Base-by-base conservation (phyloP, 2,329 filamentous ascomycete genomes). In the Stemphylium lycopersici region DNA sequence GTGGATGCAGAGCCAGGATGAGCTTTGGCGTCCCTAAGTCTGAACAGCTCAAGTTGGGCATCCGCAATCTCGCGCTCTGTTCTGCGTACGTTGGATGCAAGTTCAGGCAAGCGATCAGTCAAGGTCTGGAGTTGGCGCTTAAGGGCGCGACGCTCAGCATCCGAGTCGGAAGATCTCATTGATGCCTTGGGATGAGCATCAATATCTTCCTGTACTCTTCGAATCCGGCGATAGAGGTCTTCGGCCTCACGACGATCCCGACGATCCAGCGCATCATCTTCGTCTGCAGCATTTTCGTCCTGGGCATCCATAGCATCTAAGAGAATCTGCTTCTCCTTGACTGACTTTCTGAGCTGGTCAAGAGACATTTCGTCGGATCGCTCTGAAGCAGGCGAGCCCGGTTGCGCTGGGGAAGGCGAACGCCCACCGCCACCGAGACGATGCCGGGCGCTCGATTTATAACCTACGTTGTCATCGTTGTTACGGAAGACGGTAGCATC, bases 401-500 rank as follows among this genome's bases (percentile, higher is more conserved):
- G 63, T 32, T 65, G 61, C 12, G 90, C 90, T 6, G 93, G 91
- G 2, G 92, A 93, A 42, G 92, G 91, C 7, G 92, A 95, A 37
- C 84, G 80, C 56, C 85, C 87, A 44, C 82, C 82, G 20, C 69
- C 75, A 36, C 90, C 91, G 51, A 96, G 78, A 62, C 95, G 87
- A 60, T 93, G 90, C 60, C 95, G 90, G 48, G 95, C 95, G 74
- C 93, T 97, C 11, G 95, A 98, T 65, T 89, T 89, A 71, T 99
- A 99, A 7, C 79, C 92, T 67, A 96, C 85, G 55, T 92, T 89
- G 64, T 96, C 91, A 67, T 96, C 92, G 63, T 98, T 95, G 72
- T 98, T 97, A 71, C 96, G 93, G 78, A 93, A 99, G 3, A 98
- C 90, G 0, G 95, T 99, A 2, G 90, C 95, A 78, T 99, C 95